Evolutionary conservation across 345 rosid species (phyloP), one percentile per base, ranked within the genome.

Genomic region (Luvunga scandens): DNA sequence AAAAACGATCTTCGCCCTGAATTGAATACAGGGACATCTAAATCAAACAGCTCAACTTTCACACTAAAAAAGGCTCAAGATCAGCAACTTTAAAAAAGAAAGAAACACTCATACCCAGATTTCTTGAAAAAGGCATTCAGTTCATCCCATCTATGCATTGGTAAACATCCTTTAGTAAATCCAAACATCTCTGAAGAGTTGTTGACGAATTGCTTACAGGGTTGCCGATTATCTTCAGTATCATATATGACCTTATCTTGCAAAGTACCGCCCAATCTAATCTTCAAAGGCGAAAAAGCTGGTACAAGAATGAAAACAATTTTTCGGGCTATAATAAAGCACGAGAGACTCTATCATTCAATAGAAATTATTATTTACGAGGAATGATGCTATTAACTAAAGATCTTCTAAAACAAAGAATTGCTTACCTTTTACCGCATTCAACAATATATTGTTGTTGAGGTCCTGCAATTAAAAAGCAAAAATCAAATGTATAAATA

Each of bases 261-360:
- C 81, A 91, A 83, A 72, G 88, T 80, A 24, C 96, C 96, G 3
- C 93, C 96, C 59, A 91, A 56, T 86, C 96, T 89, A 53, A 91
- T 87, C 86, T 90, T 91, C 85, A 91, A 78, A 27, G 92, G 90
- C 30, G 92, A 85, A 86, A 90, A 91, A 13, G 88, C 96, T 90
- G 88, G 79, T 83, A 13, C 65, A 74, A 48, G 61, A 66, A 56
- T 21, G 0, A 24, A 81, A 66, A 16, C 14, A 34, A 14, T 21
- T 30, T 66, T 48, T 28, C 45, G 48, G 78, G 70, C 78, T 30
- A 6, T 7, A 59, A 45, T 8, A 6, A 27, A 7, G 34, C 3
- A 63, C 10, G 38, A 73, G 21, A 4, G 14, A 22, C 31, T 31
- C 38, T 34, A 24, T 67, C 71, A 67, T n/a, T 61, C 24, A 45